Evolutionary conservation across 2,329 filamentous ascomycete genomes (phyloP), one percentile per base, ranked within the genome.

Genomic region (Coleophoma cylindrospora): DNA sequence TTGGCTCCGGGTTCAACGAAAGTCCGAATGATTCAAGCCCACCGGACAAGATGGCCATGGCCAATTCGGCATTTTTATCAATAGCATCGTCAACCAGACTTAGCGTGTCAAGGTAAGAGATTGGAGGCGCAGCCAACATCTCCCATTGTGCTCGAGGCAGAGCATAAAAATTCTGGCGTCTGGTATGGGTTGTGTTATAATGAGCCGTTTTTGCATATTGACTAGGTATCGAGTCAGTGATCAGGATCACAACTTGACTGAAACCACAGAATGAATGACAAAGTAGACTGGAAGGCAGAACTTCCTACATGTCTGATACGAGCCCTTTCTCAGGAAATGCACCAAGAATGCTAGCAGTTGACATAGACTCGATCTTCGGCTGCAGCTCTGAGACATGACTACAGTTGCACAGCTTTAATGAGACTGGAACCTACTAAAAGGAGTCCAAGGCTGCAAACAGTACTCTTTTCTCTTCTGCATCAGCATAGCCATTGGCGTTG

Each of bases 141-240:
- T 87, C 80, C 84, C 90, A 94, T 66, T 99, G 91, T 1, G 79
- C 74, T 51, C 86, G 83, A 1, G 92, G 90, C 6, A 99, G 77
- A 9, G 91, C 88, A 67, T 97, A 99, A 70, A 99, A 96, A 13
- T 90, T 87, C 68, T 94, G 91, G 27, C 95, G 84, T 19, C 94
- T 86, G 15, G 91, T 79, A 68, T 97, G 92, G 4, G 92, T 97
- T 56, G 88, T 86, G 68, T 95, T 95, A 71, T 87, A 87, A 67
- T 97, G 92, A 5, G 91, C 87, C 21, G 84, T 81, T 61, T 85
- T 87, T 56, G 88, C 85, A 67, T 96, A 96, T 69, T 91, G 88
- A 49, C 90, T 95, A 59, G 48, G 27, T 34, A 44, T 45, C n/a
- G 38, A 27, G 5, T 27, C 27, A 27, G 27, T 27, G 27, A 27